These are phyloP conservation scores for Geum urbanum DNA, from an alignment of 306 rosid genomes.

Conservation along the genomic window DNA sequence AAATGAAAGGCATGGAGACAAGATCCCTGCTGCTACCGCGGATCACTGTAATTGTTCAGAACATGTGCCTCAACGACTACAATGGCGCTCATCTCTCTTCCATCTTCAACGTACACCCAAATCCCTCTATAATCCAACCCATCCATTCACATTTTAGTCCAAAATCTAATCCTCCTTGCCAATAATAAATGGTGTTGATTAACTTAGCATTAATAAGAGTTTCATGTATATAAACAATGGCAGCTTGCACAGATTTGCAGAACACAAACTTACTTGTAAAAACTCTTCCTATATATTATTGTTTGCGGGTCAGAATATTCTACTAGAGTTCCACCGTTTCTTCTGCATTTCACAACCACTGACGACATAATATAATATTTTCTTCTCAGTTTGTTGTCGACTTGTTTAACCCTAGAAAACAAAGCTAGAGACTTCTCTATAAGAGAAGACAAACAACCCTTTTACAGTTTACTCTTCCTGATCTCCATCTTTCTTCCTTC, in stretches of 20 bases:
- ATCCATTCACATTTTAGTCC: background rate
- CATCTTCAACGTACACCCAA: background rate
- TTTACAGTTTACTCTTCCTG: background rate
- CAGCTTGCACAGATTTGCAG: slow-evolving; percentile 1
- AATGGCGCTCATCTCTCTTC: slow-evolving; percentile 1
- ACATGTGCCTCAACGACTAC: slow-evolving; percentile 16
- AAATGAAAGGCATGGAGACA: background rate
- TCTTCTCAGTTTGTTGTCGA: background rate
- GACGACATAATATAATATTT: background rate
- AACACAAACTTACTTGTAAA: slow-evolving; percentile 8
- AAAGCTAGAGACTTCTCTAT: background rate
- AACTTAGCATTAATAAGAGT: slow-evolving; percentile 4
- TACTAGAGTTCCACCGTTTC: slow-evolving; percentile 6
- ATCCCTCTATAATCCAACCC: slow-evolving; percentile 5
- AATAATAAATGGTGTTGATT: background rate
- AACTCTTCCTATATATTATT: background rate
- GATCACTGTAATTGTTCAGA: slow-evolving; percentile 10
- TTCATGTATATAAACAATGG: background rate
- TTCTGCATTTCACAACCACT: slow-evolving; percentile 5
- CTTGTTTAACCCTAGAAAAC: background rate
- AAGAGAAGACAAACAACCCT: slow-evolving; percentile 12
- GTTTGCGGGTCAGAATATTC: slow-evolving; percentile 3
- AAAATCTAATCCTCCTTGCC: background rate
- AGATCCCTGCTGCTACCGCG: background rate
- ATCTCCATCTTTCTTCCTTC: background rate